Evolutionary conservation across 306 rosid species (phyloP).

Genomic region (Malus fusca): DNA sequence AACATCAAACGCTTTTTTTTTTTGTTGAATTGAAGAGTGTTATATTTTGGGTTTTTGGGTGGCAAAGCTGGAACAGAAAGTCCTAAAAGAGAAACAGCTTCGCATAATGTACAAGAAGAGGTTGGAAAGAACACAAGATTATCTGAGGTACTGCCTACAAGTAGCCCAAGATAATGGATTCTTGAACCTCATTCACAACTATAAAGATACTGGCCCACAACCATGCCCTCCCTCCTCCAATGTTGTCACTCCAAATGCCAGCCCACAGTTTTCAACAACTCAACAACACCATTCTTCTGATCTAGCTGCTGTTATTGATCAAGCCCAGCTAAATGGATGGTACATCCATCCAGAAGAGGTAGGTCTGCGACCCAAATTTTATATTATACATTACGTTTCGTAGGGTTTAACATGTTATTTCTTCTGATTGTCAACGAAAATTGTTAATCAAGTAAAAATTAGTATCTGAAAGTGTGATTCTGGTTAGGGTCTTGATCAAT

Average conservation of each 20-base stretch:
- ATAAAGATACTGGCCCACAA: background rate
- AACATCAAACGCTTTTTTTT: background rate
- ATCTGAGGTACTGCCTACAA: slow-evolving; percentile 60
- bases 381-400: background rate
- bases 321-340: slow-evolving; percentile 71
- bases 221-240: background rate
- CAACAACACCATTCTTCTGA: slow-evolving; percentile 20
- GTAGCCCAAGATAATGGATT: slow-evolving; percentile 73
- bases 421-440: background rate
- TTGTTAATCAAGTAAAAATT: background rate
- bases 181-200: slow-evolving; percentile 30
- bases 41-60: slow-evolving; percentile 23
- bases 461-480: background rate
- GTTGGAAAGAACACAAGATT: slow-evolving; percentile 49
- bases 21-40: background rate
- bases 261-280: slow-evolving; percentile 23
- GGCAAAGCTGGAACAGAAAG: slow-evolving; percentile 50
- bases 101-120: slow-evolving; percentile 25
- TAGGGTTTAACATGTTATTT: background rate
- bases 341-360: slow-evolving; percentile 60
- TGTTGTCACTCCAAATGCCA: slow-evolving; percentile 3
- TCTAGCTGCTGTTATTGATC: slow-evolving; percentile 32
- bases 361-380: background rate
- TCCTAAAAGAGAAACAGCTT: slow-evolving; percentile 45
- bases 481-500: background rate